A percentile compares a stretch with the other conserved stretches of the same genome.
These are phyloP conservation scores for Chrysoporthe austroafricana DNA, from an alignment of 2,329 filamentous ascomycete genomes.

Conservation along the genomic window DNA sequence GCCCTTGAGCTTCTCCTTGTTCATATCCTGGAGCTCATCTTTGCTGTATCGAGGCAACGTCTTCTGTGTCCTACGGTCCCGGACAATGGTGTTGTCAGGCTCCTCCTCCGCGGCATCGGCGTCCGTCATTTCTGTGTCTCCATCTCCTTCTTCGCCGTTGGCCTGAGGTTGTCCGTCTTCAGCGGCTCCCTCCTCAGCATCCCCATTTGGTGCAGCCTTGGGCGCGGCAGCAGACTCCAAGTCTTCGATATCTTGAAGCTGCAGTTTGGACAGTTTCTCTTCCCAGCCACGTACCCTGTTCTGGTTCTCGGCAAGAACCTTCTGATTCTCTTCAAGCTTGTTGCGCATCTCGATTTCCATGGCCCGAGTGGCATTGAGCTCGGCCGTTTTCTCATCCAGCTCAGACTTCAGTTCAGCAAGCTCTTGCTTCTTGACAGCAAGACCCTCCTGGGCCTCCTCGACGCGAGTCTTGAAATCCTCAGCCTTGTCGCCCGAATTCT, in stretches of 20 bases:
- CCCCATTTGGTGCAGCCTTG: constrained; percentile 35
- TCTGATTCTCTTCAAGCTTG: constrained; percentile 95
- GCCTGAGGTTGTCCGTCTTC: constrained; percentile 31
- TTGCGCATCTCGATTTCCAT: constrained; percentile 98
- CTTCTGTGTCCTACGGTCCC: constrained; percentile 45
- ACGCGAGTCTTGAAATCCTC: constrained; percentile 73
- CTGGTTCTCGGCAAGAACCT: constrained; percentile 83
- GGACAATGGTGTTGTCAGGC: constrained; percentile 32
- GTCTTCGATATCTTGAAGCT: constrained; percentile 79
- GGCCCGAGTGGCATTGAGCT: constrained; percentile 86
- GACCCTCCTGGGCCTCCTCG: constrained; percentile 79
- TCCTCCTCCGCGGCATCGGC: constrained; percentile 32
- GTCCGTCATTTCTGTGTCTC: constrained; percentile 38
- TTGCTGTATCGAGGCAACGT: constrained; percentile 78
- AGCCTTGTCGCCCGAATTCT: constrained; percentile 75
- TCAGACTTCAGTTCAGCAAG: constrained; percentile 80
- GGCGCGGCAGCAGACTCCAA: constrained; percentile 50
- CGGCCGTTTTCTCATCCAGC: constrained; percentile 81
- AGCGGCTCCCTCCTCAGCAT: constrained; percentile 33
- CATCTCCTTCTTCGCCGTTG: constrained; percentile 33
- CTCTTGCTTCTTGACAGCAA: constrained; percentile 80
- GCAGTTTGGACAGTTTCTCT: constrained; percentile 84
- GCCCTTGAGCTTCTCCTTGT: constrained; percentile 62
- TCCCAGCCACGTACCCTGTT: constrained; percentile 84
- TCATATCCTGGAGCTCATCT: constrained; percentile 70